These are phyloP conservation scores for Corylus americana DNA, from an alignment of 306 rosid species.

Conservation along the genomic window DNA sequence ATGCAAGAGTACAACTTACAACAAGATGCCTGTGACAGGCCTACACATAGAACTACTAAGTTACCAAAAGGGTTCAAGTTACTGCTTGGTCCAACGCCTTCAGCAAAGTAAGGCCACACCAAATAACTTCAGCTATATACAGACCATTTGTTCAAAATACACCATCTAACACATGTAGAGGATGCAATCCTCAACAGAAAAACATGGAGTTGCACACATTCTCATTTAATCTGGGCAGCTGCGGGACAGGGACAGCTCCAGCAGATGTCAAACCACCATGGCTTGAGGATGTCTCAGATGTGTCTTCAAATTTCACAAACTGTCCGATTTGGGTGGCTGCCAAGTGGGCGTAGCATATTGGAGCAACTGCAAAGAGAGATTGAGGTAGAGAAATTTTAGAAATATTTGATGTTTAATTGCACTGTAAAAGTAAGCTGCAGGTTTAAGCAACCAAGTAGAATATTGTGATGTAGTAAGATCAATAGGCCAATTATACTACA, in stretches of 20 bases:
- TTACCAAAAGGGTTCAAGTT: neutral
- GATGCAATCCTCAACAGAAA: constrained; percentile 55
- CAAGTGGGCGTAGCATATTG: constrained; percentile 85
- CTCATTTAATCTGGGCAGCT: constrained; percentile 59
- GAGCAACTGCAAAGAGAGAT: constrained; percentile 69
- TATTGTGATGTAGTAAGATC: neutral
- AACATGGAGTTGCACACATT: constrained; percentile 71
- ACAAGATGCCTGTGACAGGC: neutral
- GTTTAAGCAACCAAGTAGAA: neutral
- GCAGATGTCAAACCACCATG: constrained; percentile 60
- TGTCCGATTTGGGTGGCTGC: constrained; percentile 82
- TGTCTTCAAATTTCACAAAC: constrained; percentile 76
- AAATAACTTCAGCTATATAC: constrained; percentile 24
- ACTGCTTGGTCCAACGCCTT: neutral
- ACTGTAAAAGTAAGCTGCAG: neutral
- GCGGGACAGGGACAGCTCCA: constrained; percentile 75
- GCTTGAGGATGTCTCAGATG: constrained; percentile 80
- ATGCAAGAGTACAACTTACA: neutral
- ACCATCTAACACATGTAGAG: neutral
- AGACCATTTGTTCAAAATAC: constrained; percentile 5
- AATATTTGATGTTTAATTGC: neutral
- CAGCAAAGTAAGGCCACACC: constrained; percentile 14
- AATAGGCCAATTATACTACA: neutral
- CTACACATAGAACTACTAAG: neutral
- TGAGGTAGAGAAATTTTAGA: neutral